A percentile compares a stretch with the other conserved stretches of the same genome.
Conservation (phyloP, 257 asterid species). For the Knoxia roxburghii region DNA sequence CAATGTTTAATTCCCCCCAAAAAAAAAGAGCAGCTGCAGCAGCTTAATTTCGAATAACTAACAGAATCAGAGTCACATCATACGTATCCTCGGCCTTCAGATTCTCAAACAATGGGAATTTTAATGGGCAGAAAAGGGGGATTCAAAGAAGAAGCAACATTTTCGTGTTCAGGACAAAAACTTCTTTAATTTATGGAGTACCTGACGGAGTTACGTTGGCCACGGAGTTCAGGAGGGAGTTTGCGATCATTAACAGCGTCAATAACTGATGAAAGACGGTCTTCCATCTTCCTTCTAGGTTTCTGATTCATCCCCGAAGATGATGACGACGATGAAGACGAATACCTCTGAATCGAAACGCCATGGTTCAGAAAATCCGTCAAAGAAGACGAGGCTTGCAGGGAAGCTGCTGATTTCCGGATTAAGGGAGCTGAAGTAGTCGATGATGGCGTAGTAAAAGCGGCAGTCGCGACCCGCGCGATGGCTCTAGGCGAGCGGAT, state of each 20-base stretch:
- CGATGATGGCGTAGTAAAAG: slow-evolving; percentile 15
- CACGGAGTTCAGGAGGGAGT: slow-evolving; percentile 91
- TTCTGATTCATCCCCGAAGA: slow-evolving; percentile 25
- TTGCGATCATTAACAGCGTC: slow-evolving; percentile 79
- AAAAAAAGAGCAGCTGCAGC: neutral
- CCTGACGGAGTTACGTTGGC: slow-evolving; percentile 76
- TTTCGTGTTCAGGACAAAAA: neutral
- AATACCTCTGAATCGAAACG: slow-evolving; percentile 20
- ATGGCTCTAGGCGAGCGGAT: slow-evolving; percentile 37
- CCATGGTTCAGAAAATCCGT: slow-evolving; percentile 13
- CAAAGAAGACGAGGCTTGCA: slow-evolving; percentile 10
- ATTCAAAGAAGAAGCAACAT: neutral
- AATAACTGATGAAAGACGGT: slow-evolving; percentile 72
- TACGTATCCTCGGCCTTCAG: too few species aligned
- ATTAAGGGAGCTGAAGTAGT: slow-evolving; percentile 18
- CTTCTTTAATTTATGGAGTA: neutral
- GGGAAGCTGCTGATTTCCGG: slow-evolving; percentile 13
- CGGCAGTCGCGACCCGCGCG: slow-evolving; percentile 9
- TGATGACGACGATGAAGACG: slow-evolving; percentile 26
- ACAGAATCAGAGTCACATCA: neutral
- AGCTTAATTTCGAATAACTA: neutral
- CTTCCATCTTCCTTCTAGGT: slow-evolving; percentile 31
- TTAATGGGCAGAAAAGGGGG: slow-evolving; percentile 1
- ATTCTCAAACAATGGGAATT: too few species aligned
- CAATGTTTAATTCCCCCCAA: too few species aligned